Base-by-base conservation (phyloP, 495 filamentous ascomycete species). In the Annulohypoxylon moriforme region DNA sequence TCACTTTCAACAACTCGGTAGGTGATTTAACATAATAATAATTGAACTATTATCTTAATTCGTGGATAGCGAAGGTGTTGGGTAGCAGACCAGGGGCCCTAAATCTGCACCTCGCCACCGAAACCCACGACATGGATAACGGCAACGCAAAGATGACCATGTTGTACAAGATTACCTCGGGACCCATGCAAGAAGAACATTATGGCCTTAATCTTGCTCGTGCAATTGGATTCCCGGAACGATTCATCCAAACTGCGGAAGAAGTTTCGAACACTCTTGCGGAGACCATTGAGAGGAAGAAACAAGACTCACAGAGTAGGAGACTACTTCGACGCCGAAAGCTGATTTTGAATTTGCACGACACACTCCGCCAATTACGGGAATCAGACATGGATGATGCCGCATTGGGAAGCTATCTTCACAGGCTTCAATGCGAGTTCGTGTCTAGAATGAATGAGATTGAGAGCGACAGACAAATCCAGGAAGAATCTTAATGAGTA, bases 141-240 rank as follows among this genome's bases (percentile, higher is more conserved):
- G 84, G 83, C 7, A 78, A 72, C 6, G 74, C 77, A 0, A 75
- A 78, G 63, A 92, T 97, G 84, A 94, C 85, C 0, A 96, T 98
- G 92, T 85, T 94, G 1, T 97, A 98, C 79, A 92, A 89, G 52
- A 86, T 97, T 60, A 81, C 86, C 20, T 83, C 89, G 31, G 95
- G 94, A 0, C 85, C 84, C 3, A 88, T 93, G 6, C 79, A 89
- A 64, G 89, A 92, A 65, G 84, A 90, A 64, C 88, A 94, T 69
- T 98, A 98, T 75, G 91, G 91, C 2, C 82, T 98, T 4, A 84
- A 89, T 4, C 86, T 98, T 3, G 93, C 96, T 0, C 86, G 88
- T 61, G 85, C 94, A 11, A 87, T 96, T 24, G 88, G 91, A 29
- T 87, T 99, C 3, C 93, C 93, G 1, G 78, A 83, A 1, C 75